Evolutionary conservation across 2,329 filamentous ascomycete genomes (phyloP).

Genomic region (Aspergillus sp.): DNA sequence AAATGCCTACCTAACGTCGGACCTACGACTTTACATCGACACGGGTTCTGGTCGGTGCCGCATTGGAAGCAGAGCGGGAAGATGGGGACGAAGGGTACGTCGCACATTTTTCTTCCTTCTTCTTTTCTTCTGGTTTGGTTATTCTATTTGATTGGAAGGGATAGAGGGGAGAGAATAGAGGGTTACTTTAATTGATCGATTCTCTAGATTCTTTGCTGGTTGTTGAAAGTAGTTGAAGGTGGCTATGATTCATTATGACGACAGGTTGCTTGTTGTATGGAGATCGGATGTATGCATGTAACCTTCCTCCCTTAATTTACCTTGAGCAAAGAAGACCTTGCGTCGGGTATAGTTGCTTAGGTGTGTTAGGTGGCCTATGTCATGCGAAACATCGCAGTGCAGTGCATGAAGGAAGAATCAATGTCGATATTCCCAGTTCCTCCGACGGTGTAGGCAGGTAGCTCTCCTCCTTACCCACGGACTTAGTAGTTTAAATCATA

Average conservation of each 20-base stretch:
- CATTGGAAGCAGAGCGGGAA: slow-evolving; percentile 57
- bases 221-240: background rate
- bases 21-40: slow-evolving; percentile 57
- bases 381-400: too few species aligned
- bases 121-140: background rate
- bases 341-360: too few species aligned
- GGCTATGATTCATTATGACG: slow-evolving; percentile 24
- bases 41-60: slow-evolving; percentile 57
- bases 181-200: background rate
- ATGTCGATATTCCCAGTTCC: too few species aligned
- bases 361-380: too few species aligned
- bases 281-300: background rate
- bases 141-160: background rate
- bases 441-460: too few species aligned
- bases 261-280: background rate
- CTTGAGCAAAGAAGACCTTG: too few species aligned
- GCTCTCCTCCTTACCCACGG: too few species aligned
- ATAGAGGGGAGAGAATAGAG: background rate
- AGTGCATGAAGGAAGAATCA: too few species aligned
- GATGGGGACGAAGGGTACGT: slow-evolving; percentile 45
- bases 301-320: background rate
- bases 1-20: slow-evolving; percentile 51
- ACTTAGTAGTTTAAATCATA: too few species aligned
- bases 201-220: background rate
- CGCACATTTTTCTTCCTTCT: slow-evolving; percentile 29